A percentile compares a stretch with the other conserved stretches of the same genome.
phyloP scores from a whole-genome alignment of 2,329 filamentous ascomycete species.

The Cadophora malorum region DNA sequence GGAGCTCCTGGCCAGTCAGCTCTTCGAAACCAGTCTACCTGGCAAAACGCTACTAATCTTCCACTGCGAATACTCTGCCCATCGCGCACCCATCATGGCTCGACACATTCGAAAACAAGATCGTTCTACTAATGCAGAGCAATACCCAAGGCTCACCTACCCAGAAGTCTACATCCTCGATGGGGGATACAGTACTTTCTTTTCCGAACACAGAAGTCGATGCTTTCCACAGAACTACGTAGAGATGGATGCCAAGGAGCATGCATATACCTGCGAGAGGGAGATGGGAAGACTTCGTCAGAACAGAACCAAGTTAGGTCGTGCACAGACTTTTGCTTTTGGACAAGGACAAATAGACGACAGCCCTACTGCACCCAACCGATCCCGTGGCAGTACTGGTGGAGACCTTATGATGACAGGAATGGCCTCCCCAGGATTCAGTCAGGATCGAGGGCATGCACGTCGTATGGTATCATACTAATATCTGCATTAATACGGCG shows the following conservation, averaged over 20 bases:
- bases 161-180: slow-evolving; percentile 97
- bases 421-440: slow-evolving; percentile 49
- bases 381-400: slow-evolving; percentile 35
- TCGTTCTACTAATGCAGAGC: slow-evolving; percentile 81
- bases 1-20: slow-evolving; percentile 78
- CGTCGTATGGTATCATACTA: slow-evolving; percentile 71
- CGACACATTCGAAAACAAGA: slow-evolving; percentile 91
- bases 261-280: slow-evolving; percentile 91
- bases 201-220: slow-evolving; percentile 74
- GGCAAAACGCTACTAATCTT: slow-evolving; percentile 85
- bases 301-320: slow-evolving; percentile 78
- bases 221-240: slow-evolving; percentile 97
- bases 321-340: slow-evolving; percentile 95
- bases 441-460: slow-evolving; percentile 59
- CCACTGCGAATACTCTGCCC: slow-evolving; percentile 98
- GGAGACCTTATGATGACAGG: slow-evolving; percentile 49
- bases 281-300: slow-evolving; percentile 94
- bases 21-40: slow-evolving; percentile 72
- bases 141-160: slow-evolving; percentile 89
- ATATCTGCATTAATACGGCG: slow-evolving; percentile 42
- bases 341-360: slow-evolving; percentile 69
- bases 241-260: slow-evolving; percentile 92
- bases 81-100: slow-evolving; percentile 95
- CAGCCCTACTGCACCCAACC: slow-evolving; percentile 59
- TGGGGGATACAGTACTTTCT: slow-evolving; percentile 95